phyloP scores from a whole-genome alignment of 192 early-diverging fungal genomes.

The Gonapodya sp. region DNA sequence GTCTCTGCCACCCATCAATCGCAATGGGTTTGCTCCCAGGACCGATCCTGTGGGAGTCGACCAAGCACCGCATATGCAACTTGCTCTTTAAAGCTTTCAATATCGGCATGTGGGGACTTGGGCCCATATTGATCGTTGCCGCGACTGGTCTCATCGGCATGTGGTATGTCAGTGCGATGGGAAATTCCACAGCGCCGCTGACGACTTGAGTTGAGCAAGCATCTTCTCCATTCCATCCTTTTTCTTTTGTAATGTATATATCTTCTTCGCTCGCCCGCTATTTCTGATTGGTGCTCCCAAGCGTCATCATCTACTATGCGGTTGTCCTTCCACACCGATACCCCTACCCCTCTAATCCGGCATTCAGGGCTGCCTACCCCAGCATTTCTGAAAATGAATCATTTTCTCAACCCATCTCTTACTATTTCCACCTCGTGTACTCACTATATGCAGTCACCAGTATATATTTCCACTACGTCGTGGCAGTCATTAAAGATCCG shows the following conservation, averaged over 20 bases:
- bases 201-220: not conserved
- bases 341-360: not conserved
- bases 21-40: too few relatives aligned
- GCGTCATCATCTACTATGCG: not conserved
- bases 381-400: not conserved
- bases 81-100: not conserved
- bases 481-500: not conserved
- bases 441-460: not conserved
- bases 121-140: not conserved
- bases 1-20: too few relatives aligned
- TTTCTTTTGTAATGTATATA: not conserved
- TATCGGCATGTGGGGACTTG: conserved; percentile 4
- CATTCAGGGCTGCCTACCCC: not conserved
- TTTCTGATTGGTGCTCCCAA: not conserved
- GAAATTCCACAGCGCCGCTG: too few relatives aligned
- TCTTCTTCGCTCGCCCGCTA: not conserved
- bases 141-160: not conserved
- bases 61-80: not conserved
- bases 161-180: too few relatives aligned
- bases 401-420: not conserved
- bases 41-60: not conserved
- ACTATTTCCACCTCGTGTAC: not conserved
- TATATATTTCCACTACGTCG: conserved; percentile 3
- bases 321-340: not conserved
- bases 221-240: not conserved